These are phyloP conservation scores for Ricinus communis DNA, from an alignment of 345 rosid species.

Conservation along the genomic window DNA sequence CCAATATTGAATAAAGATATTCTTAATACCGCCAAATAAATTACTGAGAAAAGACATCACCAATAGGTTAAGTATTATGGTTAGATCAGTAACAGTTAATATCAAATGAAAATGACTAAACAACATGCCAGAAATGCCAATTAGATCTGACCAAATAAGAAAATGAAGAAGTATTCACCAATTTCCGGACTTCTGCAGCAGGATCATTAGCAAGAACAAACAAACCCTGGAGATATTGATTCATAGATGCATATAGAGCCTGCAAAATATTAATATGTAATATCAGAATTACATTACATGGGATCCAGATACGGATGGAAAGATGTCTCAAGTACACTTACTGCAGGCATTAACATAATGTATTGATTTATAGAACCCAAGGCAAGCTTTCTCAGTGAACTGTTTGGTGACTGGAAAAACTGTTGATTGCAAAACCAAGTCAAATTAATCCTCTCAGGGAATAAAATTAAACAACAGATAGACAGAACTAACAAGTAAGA, in stretches of 20 bases:
- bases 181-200: slow-evolving; percentile 72
- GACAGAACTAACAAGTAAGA: too few species aligned
- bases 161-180: slow-evolving; percentile 33
- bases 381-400: slow-evolving; percentile 79
- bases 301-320: neutral
- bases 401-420: slow-evolving; percentile 90
- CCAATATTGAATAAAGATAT: neutral
- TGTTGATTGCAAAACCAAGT: slow-evolving; percentile 40
- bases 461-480: too few species aligned
- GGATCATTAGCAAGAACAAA: slow-evolving; percentile 83
- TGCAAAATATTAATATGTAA: slow-evolving; percentile 25
- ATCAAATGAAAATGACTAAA: neutral
- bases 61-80: neutral
- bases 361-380: slow-evolving; percentile 84
- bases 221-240: slow-evolving; percentile 77
- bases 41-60: neutral
- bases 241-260: slow-evolving; percentile 65
- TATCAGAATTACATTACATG: slow-evolving; percentile 5
- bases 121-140: neutral
- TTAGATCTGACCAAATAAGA: neutral
- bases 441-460: too few species aligned
- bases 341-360: slow-evolving; percentile 93
- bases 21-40: neutral
- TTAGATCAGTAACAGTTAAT: neutral
- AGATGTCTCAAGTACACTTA: slow-evolving; percentile 44